Percentiles rank a stretch among this genome's conserved stretches.
Conservation (phyloP, 2,329 filamentous ascomycete species). For the Pseudogymnoascus sp. region DNA sequence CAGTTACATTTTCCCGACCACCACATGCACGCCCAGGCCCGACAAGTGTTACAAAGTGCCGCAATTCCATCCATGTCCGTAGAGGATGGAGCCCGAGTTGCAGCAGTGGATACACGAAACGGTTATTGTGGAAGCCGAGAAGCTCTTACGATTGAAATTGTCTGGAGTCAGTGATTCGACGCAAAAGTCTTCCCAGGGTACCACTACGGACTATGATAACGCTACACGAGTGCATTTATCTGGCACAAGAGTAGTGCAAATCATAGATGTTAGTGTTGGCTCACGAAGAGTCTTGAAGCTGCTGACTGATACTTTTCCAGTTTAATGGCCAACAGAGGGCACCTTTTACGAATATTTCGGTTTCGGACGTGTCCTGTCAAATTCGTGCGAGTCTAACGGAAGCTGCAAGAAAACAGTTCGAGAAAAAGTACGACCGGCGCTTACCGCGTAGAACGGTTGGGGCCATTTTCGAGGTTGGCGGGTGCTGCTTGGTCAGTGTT, state of each 20-base stretch:
- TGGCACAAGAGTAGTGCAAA: neutral
- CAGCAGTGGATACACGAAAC: neutral
- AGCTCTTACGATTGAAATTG: neutral
- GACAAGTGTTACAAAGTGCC: neutral
- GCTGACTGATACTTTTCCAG: neutral
- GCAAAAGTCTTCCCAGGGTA: neutral
- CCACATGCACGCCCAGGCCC: neutral
- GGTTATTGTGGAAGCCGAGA: neutral
- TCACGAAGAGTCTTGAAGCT: neutral
- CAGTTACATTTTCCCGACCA: neutral
- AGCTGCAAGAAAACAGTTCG: neutral
- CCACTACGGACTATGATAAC: neutral
- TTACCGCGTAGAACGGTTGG: neutral
- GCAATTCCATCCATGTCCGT: neutral
- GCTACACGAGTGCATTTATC: neutral
- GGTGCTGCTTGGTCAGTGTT: neutral
- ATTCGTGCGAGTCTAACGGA: conserved; percentile 1
- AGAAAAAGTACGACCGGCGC: neutral
- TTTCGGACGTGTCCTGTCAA: neutral
- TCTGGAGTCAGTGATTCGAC: neutral
- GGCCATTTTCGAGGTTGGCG: neutral
- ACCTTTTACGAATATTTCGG: neutral
- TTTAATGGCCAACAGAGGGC: neutral
- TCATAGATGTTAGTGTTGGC: neutral
- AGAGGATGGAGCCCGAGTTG: neutral